A percentile compares a stretch with the other conserved stretches of the same genome.
phyloP scores from a whole-genome alignment of 441 rosid genomes.

The Gossypium trilobum region DNA sequence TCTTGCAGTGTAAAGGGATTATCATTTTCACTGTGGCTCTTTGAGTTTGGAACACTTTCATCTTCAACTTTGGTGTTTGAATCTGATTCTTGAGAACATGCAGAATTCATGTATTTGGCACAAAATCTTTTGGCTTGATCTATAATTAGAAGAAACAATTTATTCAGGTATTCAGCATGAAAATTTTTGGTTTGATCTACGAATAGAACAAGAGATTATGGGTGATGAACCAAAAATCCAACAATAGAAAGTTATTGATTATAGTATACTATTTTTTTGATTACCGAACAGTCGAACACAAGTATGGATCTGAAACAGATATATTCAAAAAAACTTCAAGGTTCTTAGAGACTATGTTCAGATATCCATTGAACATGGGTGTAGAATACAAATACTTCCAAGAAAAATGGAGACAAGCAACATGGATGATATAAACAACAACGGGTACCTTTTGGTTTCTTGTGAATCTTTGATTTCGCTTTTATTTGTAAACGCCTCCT shows the following conservation, averaged over 20 bases:
- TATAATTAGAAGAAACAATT: conserved; percentile 15
- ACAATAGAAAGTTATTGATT: neutral
- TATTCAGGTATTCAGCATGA: neutral
- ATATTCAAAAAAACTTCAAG: neutral
- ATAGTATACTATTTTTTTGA: neutral
- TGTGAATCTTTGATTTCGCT: conserved; percentile 36
- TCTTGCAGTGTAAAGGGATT: conserved; percentile 16
- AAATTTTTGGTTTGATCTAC: conserved; percentile 9
- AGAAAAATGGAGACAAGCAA: neutral
- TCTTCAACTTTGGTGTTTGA: conserved; percentile 14
- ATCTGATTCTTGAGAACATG: conserved; percentile 16
- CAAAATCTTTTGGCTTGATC: conserved; percentile 11
- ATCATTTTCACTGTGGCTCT: conserved; percentile 8
- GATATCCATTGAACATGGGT: neutral
- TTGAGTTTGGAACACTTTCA: conserved; percentile 11
- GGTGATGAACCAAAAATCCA: neutral
- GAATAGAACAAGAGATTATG: neutral
- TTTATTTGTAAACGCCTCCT: conserved; percentile 56
- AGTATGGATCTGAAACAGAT: neutral
- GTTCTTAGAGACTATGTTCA: neutral
- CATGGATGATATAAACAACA: neutral
- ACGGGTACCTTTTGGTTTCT: conserved; percentile 34
- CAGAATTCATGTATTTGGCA: conserved; percentile 11
- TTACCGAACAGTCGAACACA: neutral
- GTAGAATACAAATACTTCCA: neutral